These are phyloP conservation scores for Leucaena leucocephala DNA, from an alignment of 306 rosid genomes.

Conservation along the genomic window DNA sequence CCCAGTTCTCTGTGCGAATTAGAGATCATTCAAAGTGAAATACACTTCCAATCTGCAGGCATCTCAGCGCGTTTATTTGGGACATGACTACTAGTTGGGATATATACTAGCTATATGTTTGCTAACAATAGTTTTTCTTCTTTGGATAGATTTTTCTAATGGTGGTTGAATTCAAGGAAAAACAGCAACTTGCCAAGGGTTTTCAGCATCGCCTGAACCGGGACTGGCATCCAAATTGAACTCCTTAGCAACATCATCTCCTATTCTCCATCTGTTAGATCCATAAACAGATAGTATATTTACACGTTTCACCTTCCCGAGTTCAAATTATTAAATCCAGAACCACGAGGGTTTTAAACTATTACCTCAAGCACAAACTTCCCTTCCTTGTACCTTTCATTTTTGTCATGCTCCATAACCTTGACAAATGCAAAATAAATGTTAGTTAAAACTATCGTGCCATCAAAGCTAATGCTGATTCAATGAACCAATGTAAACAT, in stretches of 20 bases:
- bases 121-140: constrained; percentile 29
- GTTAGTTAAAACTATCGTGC: constrained; percentile 11
- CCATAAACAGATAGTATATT: constrained; percentile 12
- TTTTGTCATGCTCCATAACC: constrained; percentile 76
- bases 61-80: background rate
- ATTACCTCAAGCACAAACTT: constrained; percentile 81
- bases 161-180: constrained; percentile 22
- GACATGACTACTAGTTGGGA: constrained; percentile 17
- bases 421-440: constrained; percentile 37
- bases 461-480: constrained; percentile 1
- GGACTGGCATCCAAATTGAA: constrained; percentile 57
- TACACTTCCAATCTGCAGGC: constrained; percentile 13
- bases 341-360: constrained; percentile 3
- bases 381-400: constrained; percentile 78
- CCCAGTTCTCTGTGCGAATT: background rate
- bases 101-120: constrained; percentile 29
- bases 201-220: constrained; percentile 71
- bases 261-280: constrained; percentile 64
- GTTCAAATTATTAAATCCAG: background rate
- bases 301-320: background rate
- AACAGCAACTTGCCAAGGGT: constrained; percentile 50
- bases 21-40: constrained; percentile 3
- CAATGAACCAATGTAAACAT: background rate
- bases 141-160: constrained; percentile 29
- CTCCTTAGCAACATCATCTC: constrained; percentile 60